Conservation (phyloP, 108 stramenopile genomes). For the Conticribra weissflogii region DNA sequence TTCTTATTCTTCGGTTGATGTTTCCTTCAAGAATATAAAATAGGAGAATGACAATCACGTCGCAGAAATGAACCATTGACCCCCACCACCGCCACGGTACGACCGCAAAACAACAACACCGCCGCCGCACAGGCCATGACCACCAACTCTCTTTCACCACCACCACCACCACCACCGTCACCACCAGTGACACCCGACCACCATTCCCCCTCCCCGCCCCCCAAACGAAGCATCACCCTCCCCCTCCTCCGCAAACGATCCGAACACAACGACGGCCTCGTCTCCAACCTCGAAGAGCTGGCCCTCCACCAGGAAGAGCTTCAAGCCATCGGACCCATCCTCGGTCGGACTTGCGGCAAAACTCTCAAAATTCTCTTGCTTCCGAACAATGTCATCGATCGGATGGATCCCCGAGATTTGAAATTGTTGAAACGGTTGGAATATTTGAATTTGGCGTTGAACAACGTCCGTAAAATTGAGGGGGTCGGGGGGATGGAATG, state of each 20-base stretch:
- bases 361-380: slow-evolving; percentile 86
- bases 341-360: slow-evolving; percentile 76
- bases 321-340: slow-evolving; percentile 70
- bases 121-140: too few species aligned
- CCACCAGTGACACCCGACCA: neutral
- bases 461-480: slow-evolving; percentile 82
- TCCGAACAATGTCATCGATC: slow-evolving; percentile 87
- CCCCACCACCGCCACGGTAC: too few species aligned
- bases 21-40: too few species aligned
- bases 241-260: slow-evolving; percentile 63
- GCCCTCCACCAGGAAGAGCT: slow-evolving; percentile 92
- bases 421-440: slow-evolving; percentile 80
- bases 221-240: slow-evolving; percentile 59
- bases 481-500: slow-evolving; percentile 65
- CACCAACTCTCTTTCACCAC: neutral
- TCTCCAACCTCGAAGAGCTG: slow-evolving; percentile 86
- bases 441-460: slow-evolving; percentile 91
- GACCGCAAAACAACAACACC: too few species aligned
- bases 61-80: too few species aligned
- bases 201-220: too few species aligned
- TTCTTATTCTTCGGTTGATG: too few species aligned
- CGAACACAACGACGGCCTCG: slow-evolving; percentile 83
- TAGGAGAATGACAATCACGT: too few species aligned
- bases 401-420: slow-evolving; percentile 64
- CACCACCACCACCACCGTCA: neutral